Evolutionary conservation across 2,329 filamentous ascomycete species (phyloP).

Genomic region (Aureobasidium sp.): DNA sequence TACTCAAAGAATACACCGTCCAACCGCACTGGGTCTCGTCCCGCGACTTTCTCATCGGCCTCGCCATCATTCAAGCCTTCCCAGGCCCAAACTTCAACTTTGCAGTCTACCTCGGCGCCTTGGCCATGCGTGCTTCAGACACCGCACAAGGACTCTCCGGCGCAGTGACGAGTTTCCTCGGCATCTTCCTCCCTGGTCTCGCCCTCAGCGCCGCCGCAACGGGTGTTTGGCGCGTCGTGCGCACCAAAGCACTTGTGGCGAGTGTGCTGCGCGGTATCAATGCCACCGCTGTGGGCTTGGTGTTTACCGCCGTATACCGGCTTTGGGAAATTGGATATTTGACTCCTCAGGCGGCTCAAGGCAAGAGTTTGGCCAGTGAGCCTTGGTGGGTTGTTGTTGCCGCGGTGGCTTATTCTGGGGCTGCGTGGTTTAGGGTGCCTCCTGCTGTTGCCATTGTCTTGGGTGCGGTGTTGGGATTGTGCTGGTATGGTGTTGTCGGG

Average conservation of each 20-base stretch:
- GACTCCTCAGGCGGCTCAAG: constrained; percentile 29
- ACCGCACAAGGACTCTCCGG: constrained; percentile 28
- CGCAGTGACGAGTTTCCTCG: constrained; percentile 33
- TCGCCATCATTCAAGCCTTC: constrained; percentile 65
- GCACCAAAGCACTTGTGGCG: constrained; percentile 30
- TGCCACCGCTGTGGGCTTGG: constrained; percentile 37
- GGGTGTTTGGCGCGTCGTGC: constrained; percentile 33
- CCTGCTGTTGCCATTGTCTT: constrained; percentile 35
- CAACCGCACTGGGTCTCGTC: constrained; percentile 62
- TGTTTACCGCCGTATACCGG: constrained; percentile 40
- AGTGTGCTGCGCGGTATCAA: constrained; percentile 35
- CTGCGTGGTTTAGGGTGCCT: constrained; percentile 34
- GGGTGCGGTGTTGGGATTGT: constrained; percentile 33
- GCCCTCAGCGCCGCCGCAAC: constrained; percentile 32
- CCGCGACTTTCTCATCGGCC: constrained; percentile 64
- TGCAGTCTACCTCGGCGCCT: constrained; percentile 36
- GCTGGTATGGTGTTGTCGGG: constrained; percentile 34
- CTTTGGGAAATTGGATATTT: constrained; percentile 40
- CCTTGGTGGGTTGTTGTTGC: constrained; percentile 42
- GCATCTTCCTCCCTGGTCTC: constrained; percentile 37
- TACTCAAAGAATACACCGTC: constrained; percentile 47
- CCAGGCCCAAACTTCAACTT: constrained; percentile 58
- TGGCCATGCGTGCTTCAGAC: constrained; percentile 27
- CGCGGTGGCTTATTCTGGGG: constrained; percentile 35
- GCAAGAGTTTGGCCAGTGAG: constrained; percentile 33